Percentiles rank a stretch among this genome's conserved stretches.
These are phyloP conservation scores for Mallotus repandus DNA, from an alignment of 441 rosid genomes.

Conservation along the genomic window DNA sequence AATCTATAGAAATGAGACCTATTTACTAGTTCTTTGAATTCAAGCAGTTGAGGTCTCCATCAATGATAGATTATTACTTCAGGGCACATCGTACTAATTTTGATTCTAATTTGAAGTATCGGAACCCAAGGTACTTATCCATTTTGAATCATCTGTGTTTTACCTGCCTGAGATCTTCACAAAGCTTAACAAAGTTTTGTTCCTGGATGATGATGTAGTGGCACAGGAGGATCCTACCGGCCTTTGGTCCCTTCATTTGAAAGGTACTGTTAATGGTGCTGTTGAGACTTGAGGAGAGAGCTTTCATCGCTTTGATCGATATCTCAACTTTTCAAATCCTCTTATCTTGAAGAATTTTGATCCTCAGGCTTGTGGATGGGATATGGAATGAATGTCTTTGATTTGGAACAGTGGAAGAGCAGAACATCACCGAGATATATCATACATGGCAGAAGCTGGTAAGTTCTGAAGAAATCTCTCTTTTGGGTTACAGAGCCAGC, in stretches of 20 bases:
- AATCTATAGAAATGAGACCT: no score
- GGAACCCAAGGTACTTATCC: conserved; percentile 93
- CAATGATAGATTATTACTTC: conserved; percentile 94
- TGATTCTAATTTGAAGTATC: conserved; percentile 83
- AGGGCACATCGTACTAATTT: conserved; percentile 68
- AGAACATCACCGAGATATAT: conserved; percentile 63
- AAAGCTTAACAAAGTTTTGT: conserved; percentile 79
- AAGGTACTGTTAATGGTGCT: conserved; percentile 94
- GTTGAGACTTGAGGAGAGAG: conserved; percentile 97
- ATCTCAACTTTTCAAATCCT: conserved; percentile 92
- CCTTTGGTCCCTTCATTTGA: conserved; percentile 87
- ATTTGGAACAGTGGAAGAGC: conserved; percentile 64
- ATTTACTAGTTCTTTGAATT: no score
- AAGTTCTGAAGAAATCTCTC: conserved; percentile 28
- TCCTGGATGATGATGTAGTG: conserved; percentile 94
- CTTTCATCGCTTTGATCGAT: conserved; percentile 93
- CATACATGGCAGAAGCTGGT: conserved; percentile 96
- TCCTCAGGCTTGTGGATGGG: conserved; percentile 83
- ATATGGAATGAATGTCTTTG: conserved; percentile 76
- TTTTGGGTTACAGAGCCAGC: not conserved
- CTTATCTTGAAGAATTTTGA: conserved; percentile 60
- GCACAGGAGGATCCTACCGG: conserved; percentile 82
- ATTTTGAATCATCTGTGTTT: conserved; percentile 95
- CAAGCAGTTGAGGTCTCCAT: conserved; percentile 76
- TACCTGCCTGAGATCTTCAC: conserved; percentile 95